Percentiles rank a stretch among this genome's conserved stretches.
These are phyloP conservation scores for Sanghuangporus sanghuang DNA, from an alignment of 1,284 basidiomycete genomes.

Conservation along the genomic window DNA sequence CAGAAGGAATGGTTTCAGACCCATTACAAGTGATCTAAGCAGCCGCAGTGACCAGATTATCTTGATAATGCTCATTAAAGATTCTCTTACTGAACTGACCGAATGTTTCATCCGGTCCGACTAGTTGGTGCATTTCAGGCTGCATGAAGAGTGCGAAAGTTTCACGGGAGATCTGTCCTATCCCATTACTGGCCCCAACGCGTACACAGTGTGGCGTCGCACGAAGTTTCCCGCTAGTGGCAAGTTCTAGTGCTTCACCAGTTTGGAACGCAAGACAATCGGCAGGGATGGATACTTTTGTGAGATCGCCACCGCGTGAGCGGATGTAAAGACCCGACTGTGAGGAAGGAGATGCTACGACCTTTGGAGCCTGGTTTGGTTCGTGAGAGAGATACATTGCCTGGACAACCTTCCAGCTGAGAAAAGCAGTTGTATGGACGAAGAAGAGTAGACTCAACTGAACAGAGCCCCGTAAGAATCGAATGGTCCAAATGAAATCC, in stretches of 20 bases:
- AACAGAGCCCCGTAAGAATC: constrained; percentile 84
- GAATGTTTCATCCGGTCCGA: constrained; percentile 71
- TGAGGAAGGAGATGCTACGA: constrained; percentile 64
- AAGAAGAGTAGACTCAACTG: constrained; percentile 34
- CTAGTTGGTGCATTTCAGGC: constrained; percentile 74
- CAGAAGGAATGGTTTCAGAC: neutral
- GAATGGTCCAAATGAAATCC: constrained; percentile 85
- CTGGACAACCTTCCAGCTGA: constrained; percentile 34
- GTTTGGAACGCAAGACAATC: constrained; percentile 89
- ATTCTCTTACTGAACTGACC: constrained; percentile 85
- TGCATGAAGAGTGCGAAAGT: constrained; percentile 92
- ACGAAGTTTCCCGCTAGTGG: constrained; percentile 69
- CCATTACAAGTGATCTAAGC: neutral
- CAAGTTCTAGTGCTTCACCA: constrained; percentile 85
- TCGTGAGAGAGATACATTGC: constrained; percentile 71
- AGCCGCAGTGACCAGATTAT: constrained; percentile 20
- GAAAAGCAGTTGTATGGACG: neutral
- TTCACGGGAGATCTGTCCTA: constrained; percentile 64
- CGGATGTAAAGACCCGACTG: constrained; percentile 86
- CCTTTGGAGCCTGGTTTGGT: constrained; percentile 34
- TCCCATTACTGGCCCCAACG: constrained; percentile 43
- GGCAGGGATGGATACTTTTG: constrained; percentile 78
- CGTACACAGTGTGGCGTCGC: constrained; percentile 92
- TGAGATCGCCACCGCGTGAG: constrained; percentile 68
- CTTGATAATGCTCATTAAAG: constrained; percentile 73